Evolutionary conservation across 2,329 filamentous ascomycete species (phyloP).

Genomic region (Penicillium sp.): DNA sequence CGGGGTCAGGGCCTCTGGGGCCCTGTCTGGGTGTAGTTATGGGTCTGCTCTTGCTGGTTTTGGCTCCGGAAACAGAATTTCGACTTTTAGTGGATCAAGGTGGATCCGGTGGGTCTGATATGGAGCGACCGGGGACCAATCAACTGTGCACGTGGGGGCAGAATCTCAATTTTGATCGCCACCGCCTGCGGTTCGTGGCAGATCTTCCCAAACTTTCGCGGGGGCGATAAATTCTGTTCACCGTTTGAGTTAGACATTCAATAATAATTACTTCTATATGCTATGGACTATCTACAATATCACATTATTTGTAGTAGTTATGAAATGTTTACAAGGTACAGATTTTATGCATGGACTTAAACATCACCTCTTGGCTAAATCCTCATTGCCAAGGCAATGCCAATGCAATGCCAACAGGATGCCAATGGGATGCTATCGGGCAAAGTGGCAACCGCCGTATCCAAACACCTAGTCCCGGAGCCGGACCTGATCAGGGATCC

Average conservation of each 20-base stretch:
- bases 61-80: slow-evolving; percentile 8
- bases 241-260: background rate
- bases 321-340: background rate
- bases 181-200: slow-evolving; percentile 7
- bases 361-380: background rate
- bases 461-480: background rate
- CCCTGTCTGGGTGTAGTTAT: background rate
- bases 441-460: background rate
- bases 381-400: background rate
- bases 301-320: background rate
- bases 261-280: background rate
- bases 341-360: background rate
- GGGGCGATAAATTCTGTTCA: background rate
- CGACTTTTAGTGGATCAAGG: slow-evolving; percentile 2
- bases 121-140: slow-evolving; percentile 28
- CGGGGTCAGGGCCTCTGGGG: background rate
- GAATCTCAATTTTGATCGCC: slow-evolving; percentile 21
- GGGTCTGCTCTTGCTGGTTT: background rate
- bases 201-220: slow-evolving; percentile 6
- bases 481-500: background rate
- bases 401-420: slow-evolving; percentile 1
- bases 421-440: background rate
- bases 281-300: background rate
- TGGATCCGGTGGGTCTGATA: slow-evolving; percentile 10
- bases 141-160: slow-evolving; percentile 34